These are phyloP conservation scores for Spencermartinsiella europaea DNA, from an alignment of 805 yeast species.

Conservation along the genomic window DNA sequence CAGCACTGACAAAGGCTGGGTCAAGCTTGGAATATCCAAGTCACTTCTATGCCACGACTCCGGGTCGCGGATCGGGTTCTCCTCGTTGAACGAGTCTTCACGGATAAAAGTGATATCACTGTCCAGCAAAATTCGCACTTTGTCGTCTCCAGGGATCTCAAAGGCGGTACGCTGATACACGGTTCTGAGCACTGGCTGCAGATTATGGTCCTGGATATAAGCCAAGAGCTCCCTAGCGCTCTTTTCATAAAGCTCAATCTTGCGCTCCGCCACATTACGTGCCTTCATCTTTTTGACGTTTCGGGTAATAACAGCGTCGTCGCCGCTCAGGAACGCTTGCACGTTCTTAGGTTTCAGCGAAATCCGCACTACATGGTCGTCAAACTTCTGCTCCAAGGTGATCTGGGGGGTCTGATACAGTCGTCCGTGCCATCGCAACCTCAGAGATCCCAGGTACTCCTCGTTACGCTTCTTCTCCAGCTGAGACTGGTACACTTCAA, in stretches of 20 bases:
- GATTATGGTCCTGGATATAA: conserved; percentile 57
- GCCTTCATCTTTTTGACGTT: conserved; percentile 57
- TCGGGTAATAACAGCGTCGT: conserved; percentile 42
- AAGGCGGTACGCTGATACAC: conserved; percentile 89
- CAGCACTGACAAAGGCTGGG: conserved; percentile 63
- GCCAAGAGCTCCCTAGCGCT: conserved; percentile 57
- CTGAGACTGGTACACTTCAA: conserved; percentile 82
- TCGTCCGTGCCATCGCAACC: conserved; percentile 89
- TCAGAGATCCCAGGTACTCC: conserved; percentile 64
- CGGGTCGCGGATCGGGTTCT: conserved; percentile 87
- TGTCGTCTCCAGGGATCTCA: conserved; percentile 96
- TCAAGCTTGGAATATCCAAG: conserved; percentile 66
- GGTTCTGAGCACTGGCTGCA: conserved; percentile 84
- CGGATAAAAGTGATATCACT: conserved; percentile 82
- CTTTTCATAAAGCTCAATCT: conserved; percentile 46
- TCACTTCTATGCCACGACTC: conserved; percentile 87
- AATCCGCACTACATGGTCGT: conserved; percentile 54
- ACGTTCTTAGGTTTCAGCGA: conserved; percentile 76
- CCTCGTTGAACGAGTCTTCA: conserved; percentile 81
- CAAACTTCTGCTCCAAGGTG: conserved; percentile 67
- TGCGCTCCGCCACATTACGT: conserved; percentile 49
- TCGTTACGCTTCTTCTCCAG: conserved; percentile 49
- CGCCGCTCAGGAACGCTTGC: conserved; percentile 61
- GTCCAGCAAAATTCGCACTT: conserved; percentile 85
- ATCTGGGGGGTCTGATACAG: conserved; percentile 71